phyloP scores from a whole-genome alignment of 768 basidiomycete genomes.

The Mycena maculata region DNA sequence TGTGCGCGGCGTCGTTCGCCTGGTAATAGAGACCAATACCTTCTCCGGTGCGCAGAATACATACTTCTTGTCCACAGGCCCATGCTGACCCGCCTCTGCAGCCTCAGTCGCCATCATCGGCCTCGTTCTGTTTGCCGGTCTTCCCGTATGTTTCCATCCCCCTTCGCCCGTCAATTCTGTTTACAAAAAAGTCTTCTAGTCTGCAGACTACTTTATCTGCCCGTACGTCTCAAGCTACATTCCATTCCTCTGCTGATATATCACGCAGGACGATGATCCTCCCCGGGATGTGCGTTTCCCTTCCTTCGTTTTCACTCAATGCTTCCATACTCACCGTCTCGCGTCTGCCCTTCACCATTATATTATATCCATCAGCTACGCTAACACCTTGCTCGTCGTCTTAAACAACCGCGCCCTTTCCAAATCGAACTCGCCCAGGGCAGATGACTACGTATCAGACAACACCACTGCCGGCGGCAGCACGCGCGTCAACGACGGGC shows the following conservation, averaged over 20 bases:
- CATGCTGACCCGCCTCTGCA: background rate
- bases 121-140: constrained; percentile 24
- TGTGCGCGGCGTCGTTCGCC: constrained; percentile 35
- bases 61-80: background rate
- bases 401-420: constrained; percentile 40
- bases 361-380: constrained; percentile 16
- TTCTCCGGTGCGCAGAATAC: constrained; percentile 17
- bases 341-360: too few species aligned
- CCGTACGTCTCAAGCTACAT: constrained; percentile 11
- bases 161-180: background rate
- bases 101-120: constrained; percentile 29
- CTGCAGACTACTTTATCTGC: constrained; percentile 26
- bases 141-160: constrained; percentile 8
- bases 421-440: constrained; percentile 10
- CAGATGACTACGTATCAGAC: background rate
- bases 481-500: background rate
- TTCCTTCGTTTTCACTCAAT: too few species aligned
- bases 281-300: constrained; percentile 30
- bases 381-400: constrained; percentile 41
- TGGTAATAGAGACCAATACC: constrained; percentile 41
- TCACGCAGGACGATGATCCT: constrained; percentile 31
- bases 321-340: background rate
- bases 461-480: background rate
- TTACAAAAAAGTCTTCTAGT: background rate
- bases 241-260: background rate